These are phyloP conservation scores for Geranium rotundifolium DNA, from an alignment of 345 rosid genomes.

Conservation along the genomic window DNA sequence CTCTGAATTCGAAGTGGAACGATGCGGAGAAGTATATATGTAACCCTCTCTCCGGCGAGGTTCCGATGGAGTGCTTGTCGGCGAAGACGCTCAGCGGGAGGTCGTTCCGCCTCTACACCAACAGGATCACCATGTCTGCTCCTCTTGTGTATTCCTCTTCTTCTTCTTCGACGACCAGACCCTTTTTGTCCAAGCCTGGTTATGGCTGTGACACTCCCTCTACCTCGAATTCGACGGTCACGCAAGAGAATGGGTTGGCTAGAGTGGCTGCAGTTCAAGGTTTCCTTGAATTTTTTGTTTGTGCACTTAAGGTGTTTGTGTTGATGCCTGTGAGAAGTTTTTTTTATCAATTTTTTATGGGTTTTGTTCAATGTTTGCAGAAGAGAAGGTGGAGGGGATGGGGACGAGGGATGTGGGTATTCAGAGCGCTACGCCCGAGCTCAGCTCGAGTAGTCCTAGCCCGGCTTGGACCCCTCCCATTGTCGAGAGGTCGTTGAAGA, in stretches of 20 bases:
- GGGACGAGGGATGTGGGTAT: slow-evolving; percentile 74
- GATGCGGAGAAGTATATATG: slow-evolving; percentile 95
- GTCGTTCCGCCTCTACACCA: slow-evolving; percentile 45
- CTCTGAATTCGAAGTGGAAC: slow-evolving; percentile 84
- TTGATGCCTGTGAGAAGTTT: slow-evolving; percentile 1
- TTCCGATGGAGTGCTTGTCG: slow-evolving; percentile 95
- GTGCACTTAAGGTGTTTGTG: neutral
- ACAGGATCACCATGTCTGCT: slow-evolving; percentile 57
- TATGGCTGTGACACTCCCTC: neutral
- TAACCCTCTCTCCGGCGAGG: slow-evolving; percentile 95
- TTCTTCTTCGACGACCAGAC: slow-evolving; percentile 17
- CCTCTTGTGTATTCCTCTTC: slow-evolving; percentile 51
- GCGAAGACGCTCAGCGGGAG: slow-evolving; percentile 67
- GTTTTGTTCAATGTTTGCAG: slow-evolving; percentile 16
- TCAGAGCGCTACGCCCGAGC: slow-evolving; percentile 57
- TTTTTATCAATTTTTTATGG: neutral
- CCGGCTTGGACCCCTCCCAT: slow-evolving; percentile 76
- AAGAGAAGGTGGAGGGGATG: slow-evolving; percentile 49
- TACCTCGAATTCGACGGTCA: slow-evolving; percentile 4
- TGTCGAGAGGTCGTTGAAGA: slow-evolving; percentile 32
- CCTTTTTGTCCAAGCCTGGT: slow-evolving; percentile 17
- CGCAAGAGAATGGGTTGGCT: slow-evolving; percentile 13
- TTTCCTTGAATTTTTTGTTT: neutral
- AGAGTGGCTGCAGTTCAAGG: neutral
- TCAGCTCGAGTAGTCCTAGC: slow-evolving; percentile 50